These are phyloP conservation scores for Nakaseomyces kungkrabaensis DNA, from an alignment of 1,139 yeast genomes.

Conservation along the genomic window DNA sequence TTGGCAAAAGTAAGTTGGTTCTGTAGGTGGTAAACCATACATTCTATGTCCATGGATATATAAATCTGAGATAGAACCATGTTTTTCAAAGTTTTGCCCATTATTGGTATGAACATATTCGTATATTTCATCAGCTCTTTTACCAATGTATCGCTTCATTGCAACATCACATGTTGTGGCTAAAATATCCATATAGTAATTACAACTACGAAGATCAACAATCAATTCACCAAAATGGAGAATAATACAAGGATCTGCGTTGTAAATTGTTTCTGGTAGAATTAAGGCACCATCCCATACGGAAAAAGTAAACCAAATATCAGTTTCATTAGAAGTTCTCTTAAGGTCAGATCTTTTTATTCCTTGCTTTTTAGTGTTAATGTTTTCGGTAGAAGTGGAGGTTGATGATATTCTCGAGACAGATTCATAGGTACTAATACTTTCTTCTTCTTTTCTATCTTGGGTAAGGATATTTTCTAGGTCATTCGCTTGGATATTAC, in stretches of 20 bases:
- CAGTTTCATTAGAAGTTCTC: constrained; percentile 63
- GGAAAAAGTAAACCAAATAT: constrained; percentile 60
- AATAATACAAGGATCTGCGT: constrained; percentile 51
- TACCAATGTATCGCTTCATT: constrained; percentile 29
- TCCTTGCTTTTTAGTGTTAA: constrained; percentile 6
- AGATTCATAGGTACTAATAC: background rate
- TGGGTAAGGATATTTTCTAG: constrained; percentile 2
- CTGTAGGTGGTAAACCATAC: constrained; percentile 86
- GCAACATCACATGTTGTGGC: constrained; percentile 27
- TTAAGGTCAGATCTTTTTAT: constrained; percentile 29
- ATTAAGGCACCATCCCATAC: constrained; percentile 61
- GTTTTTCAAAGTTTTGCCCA: constrained; percentile 8
- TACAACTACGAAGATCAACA: constrained; percentile 75
- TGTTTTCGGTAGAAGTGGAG: constrained; percentile 2
- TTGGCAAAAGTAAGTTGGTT: constrained; percentile 78
- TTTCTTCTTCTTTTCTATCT: background rate
- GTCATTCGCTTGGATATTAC: constrained; percentile 9
- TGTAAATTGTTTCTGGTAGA: constrained; percentile 65
- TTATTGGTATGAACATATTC: constrained; percentile 28
- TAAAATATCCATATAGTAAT: constrained; percentile 81
- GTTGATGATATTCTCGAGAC: background rate
- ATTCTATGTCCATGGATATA: constrained; percentile 76
- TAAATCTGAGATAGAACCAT: constrained; percentile 36
- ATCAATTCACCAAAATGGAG: constrained; percentile 58
- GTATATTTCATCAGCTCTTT: constrained; percentile 44